Evolutionary conservation across 371 early-diverging fungal species (phyloP), one percentile per base, ranked within the genome.

Genomic region (Actinomucor elegans): DNA sequence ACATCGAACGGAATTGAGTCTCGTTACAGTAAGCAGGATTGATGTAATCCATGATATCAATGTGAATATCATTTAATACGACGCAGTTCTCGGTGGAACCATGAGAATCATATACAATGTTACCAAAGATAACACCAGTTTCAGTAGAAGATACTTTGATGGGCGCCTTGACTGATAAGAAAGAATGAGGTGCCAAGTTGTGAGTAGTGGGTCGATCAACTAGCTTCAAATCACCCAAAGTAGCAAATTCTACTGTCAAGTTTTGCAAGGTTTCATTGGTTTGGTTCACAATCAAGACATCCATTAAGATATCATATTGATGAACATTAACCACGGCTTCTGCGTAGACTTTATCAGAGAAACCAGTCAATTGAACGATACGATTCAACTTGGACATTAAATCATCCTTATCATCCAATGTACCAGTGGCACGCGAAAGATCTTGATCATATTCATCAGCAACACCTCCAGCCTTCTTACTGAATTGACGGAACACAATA

Each of bases 31-130:
- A 74, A 27, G 94, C 93, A 18, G 97, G 94, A 54, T 94, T 91
- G 72, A 98, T 96, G 67, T 97, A 97, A 67, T 98, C 98, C 94
- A 97, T 94, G 59, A 98, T 98, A 62, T 98, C 99, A 62, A 97
- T 91, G 61, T 95, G 96, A 49, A 98, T 92, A 59, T 96, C 97
- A 55, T 94, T 97, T 59, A 97, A 77, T 21, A 97, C 91, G 10
- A 97, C 92, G 62, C 90, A 92, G 64, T 90, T 85, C 59, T 92
- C 94, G 23, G 75, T 67, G 28, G 90, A 64, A 8, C 91, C 89
- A 15, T 94, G 88, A 17, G 92, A 91, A 67, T 98, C 97, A 59
- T 95, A 98, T 7, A 93, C 93, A 69, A 98, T 93, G 72, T 94
- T 96, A 59, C 97, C 97, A 75, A 95, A 98, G 64, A 98, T 96